phyloP scores from a whole-genome alignment of 116 monocot genomes.

The Posidonia oceanica region DNA sequence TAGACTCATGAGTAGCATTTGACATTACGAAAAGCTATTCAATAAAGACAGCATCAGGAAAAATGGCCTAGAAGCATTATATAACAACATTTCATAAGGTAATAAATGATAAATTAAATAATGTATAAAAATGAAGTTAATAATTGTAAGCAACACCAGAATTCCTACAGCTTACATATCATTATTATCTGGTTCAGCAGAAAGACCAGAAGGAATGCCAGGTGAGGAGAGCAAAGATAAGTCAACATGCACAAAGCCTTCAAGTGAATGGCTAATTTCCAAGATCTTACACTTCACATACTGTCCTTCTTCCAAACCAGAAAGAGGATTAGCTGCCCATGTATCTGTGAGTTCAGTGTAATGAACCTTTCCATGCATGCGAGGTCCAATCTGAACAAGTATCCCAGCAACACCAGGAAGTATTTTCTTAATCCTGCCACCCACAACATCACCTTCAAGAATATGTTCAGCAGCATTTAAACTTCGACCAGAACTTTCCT shows the following conservation, averaged over 20 bases:
- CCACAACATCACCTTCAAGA: conserved; percentile 47
- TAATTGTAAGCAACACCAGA: background rate
- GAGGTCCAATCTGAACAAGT: conserved; percentile 82
- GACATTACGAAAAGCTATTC: too few relatives aligned
- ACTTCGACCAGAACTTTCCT: conserved; percentile 10
- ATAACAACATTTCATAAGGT: too few relatives aligned
- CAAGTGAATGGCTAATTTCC: conserved; percentile 48
- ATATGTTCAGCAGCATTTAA: conserved; percentile 27
- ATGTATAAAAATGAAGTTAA: background rate
- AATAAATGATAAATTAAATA: background rate
- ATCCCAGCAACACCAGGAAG: conserved; percentile 79
- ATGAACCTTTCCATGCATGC: conserved; percentile 55
- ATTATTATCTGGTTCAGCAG: background rate
- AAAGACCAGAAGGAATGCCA: background rate
- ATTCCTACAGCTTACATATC: conserved; percentile 27
- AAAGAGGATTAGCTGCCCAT: conserved; percentile 36
- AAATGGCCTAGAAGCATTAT: too few relatives aligned
- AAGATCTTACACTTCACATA: conserved; percentile 83
- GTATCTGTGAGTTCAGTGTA: conserved; percentile 50
- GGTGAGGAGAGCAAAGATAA: conserved; percentile 55
- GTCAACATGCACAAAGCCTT: conserved; percentile 64
- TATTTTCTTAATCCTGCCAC: conserved; percentile 70
- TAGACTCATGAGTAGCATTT: too few relatives aligned
- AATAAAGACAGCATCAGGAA: too few relatives aligned
- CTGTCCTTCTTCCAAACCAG: conserved; percentile 49